phyloP scores from a whole-genome alignment of 2,329 filamentous ascomycete genomes.

The Trichoderma semiorbis region DNA sequence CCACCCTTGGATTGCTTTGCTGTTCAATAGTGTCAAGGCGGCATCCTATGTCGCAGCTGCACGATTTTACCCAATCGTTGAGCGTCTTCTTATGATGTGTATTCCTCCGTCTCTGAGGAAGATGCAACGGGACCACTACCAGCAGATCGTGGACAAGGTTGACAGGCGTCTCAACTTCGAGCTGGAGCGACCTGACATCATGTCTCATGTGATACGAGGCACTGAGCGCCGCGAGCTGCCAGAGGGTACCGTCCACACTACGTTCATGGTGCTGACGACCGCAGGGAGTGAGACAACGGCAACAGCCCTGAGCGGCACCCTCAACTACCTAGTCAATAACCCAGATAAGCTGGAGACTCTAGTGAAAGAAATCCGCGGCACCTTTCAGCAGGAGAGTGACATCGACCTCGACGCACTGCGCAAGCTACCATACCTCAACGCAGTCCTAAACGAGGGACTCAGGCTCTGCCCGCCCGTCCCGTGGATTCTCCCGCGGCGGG shows the following conservation, averaged over 20 bases:
- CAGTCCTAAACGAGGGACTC: constrained; percentile 47
- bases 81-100: constrained; percentile 7
- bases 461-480: constrained; percentile 45
- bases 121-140: background rate
- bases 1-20: constrained; percentile 19
- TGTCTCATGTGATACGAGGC: constrained; percentile 30
- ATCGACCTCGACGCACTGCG: constrained; percentile 18
- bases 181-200: constrained; percentile 26
- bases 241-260: constrained; percentile 33
- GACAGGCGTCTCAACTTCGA: constrained; percentile 22
- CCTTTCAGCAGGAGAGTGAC: constrained; percentile 15
- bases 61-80: constrained; percentile 6
- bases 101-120: background rate
- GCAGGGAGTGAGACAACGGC: constrained; percentile 34
- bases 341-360: constrained; percentile 31
- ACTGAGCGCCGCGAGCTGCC: constrained; percentile 28
- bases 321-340: constrained; percentile 31
- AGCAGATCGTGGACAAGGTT: constrained; percentile 27
- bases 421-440: constrained; percentile 43
- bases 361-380: constrained; percentile 30
- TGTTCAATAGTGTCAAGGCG: constrained; percentile 17
- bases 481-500: constrained; percentile 35
- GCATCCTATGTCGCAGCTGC: constrained; percentile 4
- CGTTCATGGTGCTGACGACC: constrained; percentile 24
- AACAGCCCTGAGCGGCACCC: constrained; percentile 27